Percentiles rank a stretch among this genome's conserved stretches.
These are phyloP conservation scores for Suillus americanus DNA, from an alignment of 768 basidiomycete species.

Conservation along the genomic window DNA sequence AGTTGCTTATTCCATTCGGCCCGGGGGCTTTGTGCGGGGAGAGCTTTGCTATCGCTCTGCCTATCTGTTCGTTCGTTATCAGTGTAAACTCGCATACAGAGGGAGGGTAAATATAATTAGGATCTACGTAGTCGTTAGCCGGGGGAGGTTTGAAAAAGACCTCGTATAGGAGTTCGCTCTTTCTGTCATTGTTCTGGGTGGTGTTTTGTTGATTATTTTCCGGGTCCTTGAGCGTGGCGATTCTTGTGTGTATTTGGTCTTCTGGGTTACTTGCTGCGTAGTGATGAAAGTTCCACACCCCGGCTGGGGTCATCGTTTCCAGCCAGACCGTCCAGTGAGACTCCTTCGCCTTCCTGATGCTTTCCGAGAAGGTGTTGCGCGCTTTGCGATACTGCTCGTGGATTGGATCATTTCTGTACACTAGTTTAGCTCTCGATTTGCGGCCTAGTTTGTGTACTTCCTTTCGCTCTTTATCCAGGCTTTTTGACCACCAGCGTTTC, in stretches of 20 bases:
- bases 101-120: background rate
- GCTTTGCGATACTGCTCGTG: background rate
- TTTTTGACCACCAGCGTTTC: background rate
- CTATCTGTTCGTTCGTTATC: background rate
- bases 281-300: background rate
- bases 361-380: background rate
- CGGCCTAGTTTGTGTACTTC: background rate
- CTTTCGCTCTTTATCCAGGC: background rate
- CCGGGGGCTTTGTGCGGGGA: background rate
- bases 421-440: background rate
- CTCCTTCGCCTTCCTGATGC: background rate
- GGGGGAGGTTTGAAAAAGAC: background rate
- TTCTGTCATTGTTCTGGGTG: background rate
- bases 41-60: background rate
- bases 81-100: background rate
- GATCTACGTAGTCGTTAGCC: background rate
- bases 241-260: background rate
- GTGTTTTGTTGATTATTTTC: background rate
- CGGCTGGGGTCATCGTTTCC: accelerated
- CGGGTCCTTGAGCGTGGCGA: background rate
- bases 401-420: background rate
- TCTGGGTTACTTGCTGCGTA: background rate
- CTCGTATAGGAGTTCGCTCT: background rate
- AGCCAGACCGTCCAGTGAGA: background rate
- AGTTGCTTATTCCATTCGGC: background rate